These are phyloP conservation scores for Penicillium sp. DNA, from an alignment of 2,329 filamentous ascomycete genomes.

Conservation along the genomic window DNA sequence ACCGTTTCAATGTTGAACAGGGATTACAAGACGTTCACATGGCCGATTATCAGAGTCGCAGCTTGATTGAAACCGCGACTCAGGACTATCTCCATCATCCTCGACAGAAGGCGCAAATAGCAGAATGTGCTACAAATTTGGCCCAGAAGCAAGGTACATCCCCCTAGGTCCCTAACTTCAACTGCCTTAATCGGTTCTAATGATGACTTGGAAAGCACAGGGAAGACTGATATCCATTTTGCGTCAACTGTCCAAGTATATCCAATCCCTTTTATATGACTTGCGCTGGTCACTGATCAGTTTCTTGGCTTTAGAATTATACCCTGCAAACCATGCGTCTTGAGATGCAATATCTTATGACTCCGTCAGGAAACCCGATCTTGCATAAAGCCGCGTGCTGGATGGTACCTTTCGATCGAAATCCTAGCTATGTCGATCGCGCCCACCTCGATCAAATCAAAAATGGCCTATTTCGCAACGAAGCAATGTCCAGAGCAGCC, in stretches of 20 bases:
- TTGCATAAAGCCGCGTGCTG: background rate
- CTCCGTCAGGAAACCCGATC: background rate
- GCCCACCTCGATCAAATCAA: constrained; percentile 13
- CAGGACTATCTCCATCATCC: constrained; percentile 18
- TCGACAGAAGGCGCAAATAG: background rate
- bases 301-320: too few relatives aligned
- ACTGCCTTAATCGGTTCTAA: background rate
- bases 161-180: too few relatives aligned
- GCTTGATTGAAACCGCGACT: constrained; percentile 16
- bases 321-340: too few relatives aligned
- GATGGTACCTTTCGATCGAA: constrained; percentile 21
- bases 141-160: constrained; percentile 9
- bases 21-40: constrained; percentile 41
- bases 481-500: constrained; percentile 2
- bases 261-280: too few relatives aligned
- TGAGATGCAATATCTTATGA: background rate
- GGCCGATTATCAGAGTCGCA: constrained; percentile 31
- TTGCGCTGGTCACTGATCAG: too few relatives aligned
- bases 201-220: background rate
- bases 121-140: constrained; percentile 15
- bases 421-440: constrained; percentile 22
- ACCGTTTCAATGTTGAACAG: constrained; percentile 42
- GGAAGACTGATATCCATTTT: background rate
- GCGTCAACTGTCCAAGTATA: too few relatives aligned
- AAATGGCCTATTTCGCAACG: constrained; percentile 2